Conservation (phyloP, 176 grass and related monocot species). For the Saccharum officinarum region DNA sequence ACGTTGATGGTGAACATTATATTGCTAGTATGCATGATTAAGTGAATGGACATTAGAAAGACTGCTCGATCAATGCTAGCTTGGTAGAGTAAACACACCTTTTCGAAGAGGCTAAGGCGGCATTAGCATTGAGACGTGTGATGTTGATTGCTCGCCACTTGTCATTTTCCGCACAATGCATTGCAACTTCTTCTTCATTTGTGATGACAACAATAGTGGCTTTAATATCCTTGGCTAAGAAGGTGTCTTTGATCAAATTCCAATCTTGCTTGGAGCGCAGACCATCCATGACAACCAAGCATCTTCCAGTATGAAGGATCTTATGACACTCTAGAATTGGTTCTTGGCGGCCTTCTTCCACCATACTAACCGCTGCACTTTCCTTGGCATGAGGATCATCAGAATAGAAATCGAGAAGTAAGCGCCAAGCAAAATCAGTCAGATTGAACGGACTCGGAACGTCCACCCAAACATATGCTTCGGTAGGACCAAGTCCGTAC, state of each 20-base stretch:
- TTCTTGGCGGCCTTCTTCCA: neutral
- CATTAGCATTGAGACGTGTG: neutral
- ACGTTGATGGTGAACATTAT: no score
- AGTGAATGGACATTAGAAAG: neutral
- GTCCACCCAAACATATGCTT: neutral
- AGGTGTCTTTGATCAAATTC: neutral
- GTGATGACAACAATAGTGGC: no score
- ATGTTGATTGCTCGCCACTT: rapidly evolving
- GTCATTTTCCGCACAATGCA: neutral
- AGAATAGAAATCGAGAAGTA: neutral
- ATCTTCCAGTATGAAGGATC: no score
- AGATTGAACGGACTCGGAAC: neutral
- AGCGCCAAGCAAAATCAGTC: neutral
- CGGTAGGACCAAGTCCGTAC: no score
- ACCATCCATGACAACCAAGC: conserved; percentile 3
- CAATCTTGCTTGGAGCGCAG: neutral
- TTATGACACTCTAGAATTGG: neutral
- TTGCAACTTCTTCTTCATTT: neutral
- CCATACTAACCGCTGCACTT: neutral
- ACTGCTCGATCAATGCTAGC: neutral
- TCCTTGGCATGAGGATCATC: neutral
- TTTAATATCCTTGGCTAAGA: neutral
- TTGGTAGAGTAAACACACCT: neutral
- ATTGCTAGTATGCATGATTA: no score
- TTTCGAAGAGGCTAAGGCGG: rapidly evolving